These are phyloP conservation scores for Coniochaeta sp. DNA, from an alignment of 2,329 filamentous ascomycete genomes.

Conservation along the genomic window DNA sequence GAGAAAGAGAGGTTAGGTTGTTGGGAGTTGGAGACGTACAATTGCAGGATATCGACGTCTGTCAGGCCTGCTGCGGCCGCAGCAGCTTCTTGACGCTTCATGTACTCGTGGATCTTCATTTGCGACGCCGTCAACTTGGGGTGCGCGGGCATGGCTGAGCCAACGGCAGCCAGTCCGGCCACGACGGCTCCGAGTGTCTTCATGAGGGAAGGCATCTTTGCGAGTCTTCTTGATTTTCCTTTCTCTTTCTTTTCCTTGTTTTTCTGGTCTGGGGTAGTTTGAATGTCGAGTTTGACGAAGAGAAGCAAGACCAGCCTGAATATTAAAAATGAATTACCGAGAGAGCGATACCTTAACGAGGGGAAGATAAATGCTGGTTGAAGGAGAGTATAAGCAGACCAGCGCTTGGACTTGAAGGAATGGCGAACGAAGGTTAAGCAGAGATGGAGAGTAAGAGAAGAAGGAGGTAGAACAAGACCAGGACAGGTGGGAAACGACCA, in stretches of 20 bases:
- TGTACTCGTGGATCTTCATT: conserved; percentile 36
- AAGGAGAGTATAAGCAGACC: conserved; percentile 36
- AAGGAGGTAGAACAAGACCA: background rate
- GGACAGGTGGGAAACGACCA: conserved; percentile 11
- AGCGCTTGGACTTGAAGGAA: conserved; percentile 29
- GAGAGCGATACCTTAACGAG: conserved; percentile 3
- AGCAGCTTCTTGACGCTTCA: conserved; percentile 43
- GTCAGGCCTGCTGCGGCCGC: conserved; percentile 32
- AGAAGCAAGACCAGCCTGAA: conserved; percentile 20
- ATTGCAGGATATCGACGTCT: conserved; percentile 51
- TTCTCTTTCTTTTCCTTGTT: conserved; percentile 14
- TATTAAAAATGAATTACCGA: conserved; percentile 24
- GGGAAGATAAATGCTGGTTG: conserved; percentile 3
- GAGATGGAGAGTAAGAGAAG: conserved; percentile 9
- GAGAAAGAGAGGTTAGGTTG: too few species aligned
- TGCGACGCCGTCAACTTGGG: conserved; percentile 36
- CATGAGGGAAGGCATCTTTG: conserved; percentile 38
- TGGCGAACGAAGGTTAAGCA: conserved; percentile 10
- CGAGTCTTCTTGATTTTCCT: conserved; percentile 18
- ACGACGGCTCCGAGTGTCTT: conserved; percentile 34
- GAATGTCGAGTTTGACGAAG: conserved; percentile 16
- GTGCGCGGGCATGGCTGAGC: conserved; percentile 37
- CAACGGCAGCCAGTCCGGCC: conserved; percentile 35
- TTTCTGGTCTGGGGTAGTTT: conserved; percentile 7
- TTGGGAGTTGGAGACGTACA: conserved; percentile 24